These are phyloP conservation scores for Juncus effusus DNA, from an alignment of 176 grass and related monocot genomes.

Conservation along the genomic window DNA sequence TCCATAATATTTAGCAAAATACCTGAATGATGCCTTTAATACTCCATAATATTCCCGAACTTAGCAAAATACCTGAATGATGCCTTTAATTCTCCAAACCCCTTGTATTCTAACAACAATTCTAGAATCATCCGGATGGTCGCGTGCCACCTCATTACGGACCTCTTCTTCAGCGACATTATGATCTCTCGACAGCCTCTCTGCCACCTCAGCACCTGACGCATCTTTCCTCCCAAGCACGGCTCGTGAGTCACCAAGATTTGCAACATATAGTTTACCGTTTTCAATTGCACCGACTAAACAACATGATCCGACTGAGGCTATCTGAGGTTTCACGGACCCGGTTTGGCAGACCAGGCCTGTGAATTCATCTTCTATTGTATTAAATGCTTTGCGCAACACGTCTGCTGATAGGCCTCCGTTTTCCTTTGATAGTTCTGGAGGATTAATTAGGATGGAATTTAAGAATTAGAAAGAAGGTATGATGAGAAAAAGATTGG, in stretches of 20 bases:
- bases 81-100: conserved; percentile 75
- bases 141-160: conserved; percentile 34
- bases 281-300: conserved; percentile 24
- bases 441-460: conserved; percentile 2
- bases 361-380: conserved; percentile 29
- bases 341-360: conserved; percentile 9
- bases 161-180: conserved; percentile 60
- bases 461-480: not conserved
- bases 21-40: conserved; percentile 75
- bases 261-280: conserved; percentile 25
- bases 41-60: no score
- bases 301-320: conserved; percentile 34
- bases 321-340: conserved; percentile 10
- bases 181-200: conserved; percentile 65
- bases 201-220: conserved; percentile 30
- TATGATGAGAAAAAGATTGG: no score
- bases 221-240: conserved; percentile 17
- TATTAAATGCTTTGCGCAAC: conserved; percentile 24
- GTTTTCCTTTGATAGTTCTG: conserved; percentile 33
- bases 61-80: conserved; percentile 82
- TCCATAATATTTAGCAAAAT: no score
- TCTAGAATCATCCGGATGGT: conserved; percentile 57
- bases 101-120: conserved; percentile 57
- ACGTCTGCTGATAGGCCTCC: conserved; percentile 27
- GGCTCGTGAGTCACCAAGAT: conserved; percentile 27